These are phyloP conservation scores for Cryoendolithus antarcticus DNA, from an alignment of 2,329 filamentous ascomycete species.

Conservation along the genomic window DNA sequence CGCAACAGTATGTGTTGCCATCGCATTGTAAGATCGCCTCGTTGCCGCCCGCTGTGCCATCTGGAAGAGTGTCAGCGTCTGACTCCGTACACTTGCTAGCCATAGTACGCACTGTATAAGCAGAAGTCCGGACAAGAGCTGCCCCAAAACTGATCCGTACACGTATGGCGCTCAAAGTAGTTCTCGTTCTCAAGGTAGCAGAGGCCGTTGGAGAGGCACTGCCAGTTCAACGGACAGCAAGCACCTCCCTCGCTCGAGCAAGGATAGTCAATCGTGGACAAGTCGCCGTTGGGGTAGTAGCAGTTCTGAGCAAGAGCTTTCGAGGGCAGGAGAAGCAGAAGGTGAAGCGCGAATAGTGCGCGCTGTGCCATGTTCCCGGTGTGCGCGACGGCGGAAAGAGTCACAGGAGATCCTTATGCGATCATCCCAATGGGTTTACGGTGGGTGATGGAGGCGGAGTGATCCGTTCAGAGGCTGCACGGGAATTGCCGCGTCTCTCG, in stretches of 20 bases:
- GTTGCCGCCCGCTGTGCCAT: background rate
- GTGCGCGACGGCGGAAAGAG: too few relatives aligned
- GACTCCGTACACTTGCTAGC: background rate
- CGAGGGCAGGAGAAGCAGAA: too few relatives aligned
- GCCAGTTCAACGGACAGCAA: conserved; percentile 25
- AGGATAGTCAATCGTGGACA: conserved; percentile 13
- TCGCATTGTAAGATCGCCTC: conserved; percentile 1
- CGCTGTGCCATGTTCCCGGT: too few relatives aligned
- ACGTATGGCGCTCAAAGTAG: conserved; percentile 22
- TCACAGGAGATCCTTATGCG: too few relatives aligned
- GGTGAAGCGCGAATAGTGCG: too few relatives aligned
- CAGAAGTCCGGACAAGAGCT: background rate
- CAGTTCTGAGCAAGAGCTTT: conserved; percentile 16
- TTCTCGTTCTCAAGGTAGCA: conserved; percentile 17
- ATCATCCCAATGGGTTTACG: too few relatives aligned
- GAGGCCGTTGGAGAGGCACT: conserved; percentile 22
- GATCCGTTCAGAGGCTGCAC: too few relatives aligned
- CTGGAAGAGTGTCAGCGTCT: background rate
- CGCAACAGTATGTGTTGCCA: conserved; percentile 1
- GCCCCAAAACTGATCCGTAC: conserved; percentile 22
- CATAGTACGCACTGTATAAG: background rate
- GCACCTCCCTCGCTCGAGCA: conserved; percentile 15
- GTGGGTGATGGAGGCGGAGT: too few relatives aligned
- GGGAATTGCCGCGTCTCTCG: too few relatives aligned
- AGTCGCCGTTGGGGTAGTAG: conserved; percentile 25